Percentiles rank a stretch among this genome's conserved stretches.
Evolutionary conservation across 208 protist species (phyloP).

Genomic region (Acanthamoeba healyi): DNA sequence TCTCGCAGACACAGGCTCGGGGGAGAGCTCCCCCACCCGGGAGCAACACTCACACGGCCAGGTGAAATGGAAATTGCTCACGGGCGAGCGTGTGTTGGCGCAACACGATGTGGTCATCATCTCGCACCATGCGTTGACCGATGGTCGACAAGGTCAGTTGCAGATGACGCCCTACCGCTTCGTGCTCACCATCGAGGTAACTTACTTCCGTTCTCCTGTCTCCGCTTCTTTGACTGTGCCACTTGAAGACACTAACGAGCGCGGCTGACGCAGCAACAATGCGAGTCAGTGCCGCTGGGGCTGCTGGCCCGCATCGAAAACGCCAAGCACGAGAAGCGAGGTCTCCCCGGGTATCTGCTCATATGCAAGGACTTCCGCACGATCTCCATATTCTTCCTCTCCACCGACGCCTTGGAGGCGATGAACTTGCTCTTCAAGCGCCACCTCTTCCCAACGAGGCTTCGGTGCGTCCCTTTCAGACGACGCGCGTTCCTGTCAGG

Average conservation of each 20-base stretch:
- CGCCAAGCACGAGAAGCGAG: neutral
- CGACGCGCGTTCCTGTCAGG: no score
- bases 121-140: neutral
- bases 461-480: neutral
- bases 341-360: neutral
- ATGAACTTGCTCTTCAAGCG: constrained; percentile 22
- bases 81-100: neutral
- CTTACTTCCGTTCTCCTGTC: no score
- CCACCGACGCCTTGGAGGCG: neutral
- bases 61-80: neutral
- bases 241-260: no score
- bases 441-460: neutral
- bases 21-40: neutral
- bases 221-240: no score
- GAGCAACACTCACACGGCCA: neutral
- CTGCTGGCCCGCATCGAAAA: neutral
- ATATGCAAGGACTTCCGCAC: constrained; percentile 52
- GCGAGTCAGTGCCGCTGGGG: constrained; percentile 32
- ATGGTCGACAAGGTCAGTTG: neutral
- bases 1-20: no score
- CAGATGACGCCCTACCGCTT: constrained; percentile 17
- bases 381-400: constrained; percentile 19
- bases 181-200: neutral
- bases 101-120: neutral
- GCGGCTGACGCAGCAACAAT: neutral